Percentiles rank a stretch among this genome's conserved stretches.
These are phyloP conservation scores for Neopestalotiopsis rosae DNA, from an alignment of 2,329 filamentous ascomycete species.

Conservation along the genomic window DNA sequence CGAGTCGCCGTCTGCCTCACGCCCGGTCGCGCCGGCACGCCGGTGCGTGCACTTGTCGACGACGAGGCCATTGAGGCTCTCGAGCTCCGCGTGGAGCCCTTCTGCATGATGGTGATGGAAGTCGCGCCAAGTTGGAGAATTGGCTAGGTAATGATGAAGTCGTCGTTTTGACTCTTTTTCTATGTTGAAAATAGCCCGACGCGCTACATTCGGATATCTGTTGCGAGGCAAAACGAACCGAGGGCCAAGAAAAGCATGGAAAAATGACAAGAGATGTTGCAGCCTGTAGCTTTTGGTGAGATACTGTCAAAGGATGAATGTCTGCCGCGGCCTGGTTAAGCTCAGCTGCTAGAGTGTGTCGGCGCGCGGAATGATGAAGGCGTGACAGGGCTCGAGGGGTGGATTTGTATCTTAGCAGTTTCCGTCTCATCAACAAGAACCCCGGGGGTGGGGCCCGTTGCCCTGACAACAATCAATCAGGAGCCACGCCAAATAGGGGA, in stretches of 20 bases:
- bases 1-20: constrained; percentile 30
- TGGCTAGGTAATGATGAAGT: background rate
- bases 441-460: background rate
- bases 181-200: constrained; percentile 2
- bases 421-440: constrained; percentile 1
- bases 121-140: background rate
- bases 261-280: background rate
- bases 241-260: background rate
- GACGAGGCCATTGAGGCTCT: constrained; percentile 31
- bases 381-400: background rate
- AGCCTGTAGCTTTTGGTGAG: background rate
- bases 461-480: constrained; percentile 4
- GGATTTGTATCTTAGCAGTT: background rate
- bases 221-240: constrained; percentile 3
- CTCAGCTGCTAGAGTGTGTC: background rate
- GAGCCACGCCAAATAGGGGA: background rate
- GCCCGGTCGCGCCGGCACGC: constrained; percentile 27
- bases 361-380: background rate
- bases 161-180: background rate
- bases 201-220: constrained; percentile 5
- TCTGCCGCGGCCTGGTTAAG: background rate
- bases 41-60: constrained; percentile 26
- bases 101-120: constrained; percentile 34
- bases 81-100: constrained; percentile 37
- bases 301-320: background rate